A percentile compares a stretch with the other conserved stretches of the same genome.
Evolutionary conservation across 164 flowering plant species (phyloP).

Genomic region (Echeveria elegans): DNA sequence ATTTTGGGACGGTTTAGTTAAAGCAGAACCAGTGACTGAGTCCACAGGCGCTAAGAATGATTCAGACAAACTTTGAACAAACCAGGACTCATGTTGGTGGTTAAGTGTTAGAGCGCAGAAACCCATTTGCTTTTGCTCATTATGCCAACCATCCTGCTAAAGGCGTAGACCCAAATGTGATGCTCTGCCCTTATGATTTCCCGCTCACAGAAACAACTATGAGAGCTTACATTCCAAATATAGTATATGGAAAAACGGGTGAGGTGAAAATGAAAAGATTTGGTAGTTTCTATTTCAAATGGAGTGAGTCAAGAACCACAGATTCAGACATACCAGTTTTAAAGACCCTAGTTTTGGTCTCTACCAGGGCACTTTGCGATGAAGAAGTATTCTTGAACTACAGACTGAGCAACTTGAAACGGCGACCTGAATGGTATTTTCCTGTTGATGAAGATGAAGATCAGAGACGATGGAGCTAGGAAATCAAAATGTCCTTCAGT

Average conservation of each 20-base stretch:
- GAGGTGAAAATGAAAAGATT: slow-evolving; percentile 66
- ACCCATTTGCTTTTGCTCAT: slow-evolving; percentile 87
- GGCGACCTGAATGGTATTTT: slow-evolving; percentile 72
- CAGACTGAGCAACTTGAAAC: slow-evolving; percentile 74
- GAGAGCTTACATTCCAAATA: slow-evolving; percentile 77
- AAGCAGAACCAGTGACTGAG: slow-evolving; percentile 17
- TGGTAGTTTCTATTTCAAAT: slow-evolving; percentile 84
- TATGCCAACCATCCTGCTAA: slow-evolving; percentile 86
- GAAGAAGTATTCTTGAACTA: slow-evolving; percentile 84
- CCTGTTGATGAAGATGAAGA: slow-evolving; percentile 91
- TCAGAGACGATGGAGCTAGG: slow-evolving; percentile 71
- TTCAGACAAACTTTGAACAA: slow-evolving; percentile 55
- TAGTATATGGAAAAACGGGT: slow-evolving; percentile 51
- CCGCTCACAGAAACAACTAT: slow-evolving; percentile 57
- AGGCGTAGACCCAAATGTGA: slow-evolving; percentile 75
- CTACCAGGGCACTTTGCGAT: slow-evolving; percentile 51
- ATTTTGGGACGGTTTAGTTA: slow-evolving; percentile 51
- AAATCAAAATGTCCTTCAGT: background rate
- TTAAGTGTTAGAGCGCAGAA: slow-evolving; percentile 65
- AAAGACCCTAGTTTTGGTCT: slow-evolving; percentile 68
- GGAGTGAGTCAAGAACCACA: slow-evolving; percentile 23
- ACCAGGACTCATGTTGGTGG: slow-evolving; percentile 14
- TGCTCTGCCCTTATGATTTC: slow-evolving; percentile 94
- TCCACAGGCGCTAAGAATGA: slow-evolving; percentile 22
- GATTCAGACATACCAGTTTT: slow-evolving; percentile 37